Evolutionary conservation across 2,329 filamentous ascomycete species (phyloP), one percentile per base, ranked within the genome.

Genomic region (Cladorrhinum sp.): DNA sequence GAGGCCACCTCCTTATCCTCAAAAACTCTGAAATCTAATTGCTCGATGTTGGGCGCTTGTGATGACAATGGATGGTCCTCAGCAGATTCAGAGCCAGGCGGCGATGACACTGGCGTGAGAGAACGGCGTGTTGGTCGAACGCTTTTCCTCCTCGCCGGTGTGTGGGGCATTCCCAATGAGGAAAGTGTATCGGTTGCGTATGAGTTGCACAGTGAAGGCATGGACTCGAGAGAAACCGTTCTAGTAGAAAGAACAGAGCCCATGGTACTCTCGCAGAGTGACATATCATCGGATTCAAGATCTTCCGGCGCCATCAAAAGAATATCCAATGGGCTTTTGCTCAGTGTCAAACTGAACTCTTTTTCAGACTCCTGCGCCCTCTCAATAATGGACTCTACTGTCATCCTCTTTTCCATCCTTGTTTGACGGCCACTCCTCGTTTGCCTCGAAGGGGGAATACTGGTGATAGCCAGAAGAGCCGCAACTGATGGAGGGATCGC

Each of bases 221-320:
- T 78, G 2, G 85, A 88, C 62, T 87, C 85, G 55, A 82, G 76
- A 10, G 85, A 88, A 7, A 81, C 76, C 1, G 84, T 84, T 56
- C 83, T 79, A 1, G 77, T 81, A 2, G 82, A 86, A 52, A 84
- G 70, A 18, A 77, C 72, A 8, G 81, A 85, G 23, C 80, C 80
- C 22, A 80, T 74, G 32, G 78, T 78, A 70, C 80, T 83, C 59
- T 86, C 83, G 66, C 78, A 82, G 3, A 77, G 65, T 2, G 76
- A 78, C 48, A 66, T 8, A 55, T 78, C 76, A 62, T 84, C 80
- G 29, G 82, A 79, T 48, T 77, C 75, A 23, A 81, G 67, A 50
- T 86, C 82, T n/a, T 87, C 84, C 1, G 84, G 85, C 0, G 85
- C 80, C 29, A 81, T 83, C 4, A 88, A 75, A 5, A 88, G 76